Percentiles rank a stretch among this genome's conserved stretches.
Evolutionary conservation across 192 early-diverging fungal species (phyloP).

Genomic region (Entrophospora sp.): DNA sequence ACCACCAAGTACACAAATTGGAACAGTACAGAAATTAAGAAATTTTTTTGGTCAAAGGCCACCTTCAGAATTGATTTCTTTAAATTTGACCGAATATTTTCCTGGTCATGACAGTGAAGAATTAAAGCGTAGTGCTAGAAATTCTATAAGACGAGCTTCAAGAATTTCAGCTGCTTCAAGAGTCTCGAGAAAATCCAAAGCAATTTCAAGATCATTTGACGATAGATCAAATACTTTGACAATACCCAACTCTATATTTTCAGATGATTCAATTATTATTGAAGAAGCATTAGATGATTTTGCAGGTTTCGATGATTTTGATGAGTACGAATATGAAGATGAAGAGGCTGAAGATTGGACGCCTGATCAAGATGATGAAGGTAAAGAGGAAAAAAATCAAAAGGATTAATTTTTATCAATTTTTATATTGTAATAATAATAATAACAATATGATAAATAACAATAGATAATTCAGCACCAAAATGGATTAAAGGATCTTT

Average conservation of each 20-base stretch:
- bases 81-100: slow-evolving; percentile 87
- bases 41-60: slow-evolving; percentile 94
- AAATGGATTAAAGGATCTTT: slow-evolving; percentile 81
- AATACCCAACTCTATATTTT: too few species aligned
- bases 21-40: slow-evolving; percentile 34
- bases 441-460: slow-evolving; percentile 19
- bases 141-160: slow-evolving; percentile 25
- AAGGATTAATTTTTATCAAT: slow-evolving; percentile 1
- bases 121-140: slow-evolving; percentile 16
- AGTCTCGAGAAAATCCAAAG: slow-evolving; percentile 5
- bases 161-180: slow-evolving; percentile 26
- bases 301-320: neutral
- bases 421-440: slow-evolving; percentile 5
- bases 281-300: slow-evolving; percentile 3
- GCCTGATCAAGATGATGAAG: neutral
- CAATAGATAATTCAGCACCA: slow-evolving; percentile 27
- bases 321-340: too few species aligned
- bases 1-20: slow-evolving; percentile 6
- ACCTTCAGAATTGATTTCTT: slow-evolving; percentile 84
- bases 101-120: slow-evolving; percentile 45
- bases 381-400: too few species aligned
- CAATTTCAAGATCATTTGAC: slow-evolving; percentile 11
- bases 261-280: neutral
- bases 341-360: slow-evolving; percentile 18
- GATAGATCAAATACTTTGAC: neutral